Base-by-base conservation (phyloP, 352 stramenopile genomes). In the Phytophthora palmivora region DNA sequence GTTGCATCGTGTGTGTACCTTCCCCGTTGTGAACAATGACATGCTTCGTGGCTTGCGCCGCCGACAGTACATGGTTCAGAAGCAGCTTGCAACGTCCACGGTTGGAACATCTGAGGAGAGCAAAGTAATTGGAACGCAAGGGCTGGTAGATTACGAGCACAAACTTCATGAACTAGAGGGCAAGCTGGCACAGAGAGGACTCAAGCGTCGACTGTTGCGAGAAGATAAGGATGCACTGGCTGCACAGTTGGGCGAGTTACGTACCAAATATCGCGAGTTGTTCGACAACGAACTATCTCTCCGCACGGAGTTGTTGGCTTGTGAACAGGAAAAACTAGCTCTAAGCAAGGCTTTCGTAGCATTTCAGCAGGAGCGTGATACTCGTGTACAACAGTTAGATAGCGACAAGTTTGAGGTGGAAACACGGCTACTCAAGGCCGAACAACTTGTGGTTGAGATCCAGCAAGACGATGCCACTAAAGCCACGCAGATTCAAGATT, bases 271-370 rank as follows among this genome's bases (percentile, higher is more conserved):
- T 58, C 78, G 82, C 32, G 53, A 79, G 19, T 48, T 92, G 12
- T 88, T 92, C 19, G 74, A 88, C 52, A 81, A 76, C 34, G 80
- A 92, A 19, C 63, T 89, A 6, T 69, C 74, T 6, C 69, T 88
- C 28, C 77, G 80, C 4, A 83, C 74, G 28, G 79, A 92, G 38
- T 59, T 92, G 32, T 61, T 92, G 3, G 46, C 67, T 2, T 85
- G 75, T 43, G 83, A 92, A 38, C 75, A 89, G 36, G 81, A 92
- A 12, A 92, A 92, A 36, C 59, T 92, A n/a, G 66, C 58, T 6
- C 39, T 92, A 6, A 87, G 79, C 38, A 86, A 89, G 41, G 80
- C 81, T 3, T 85, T 92, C 28, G 72, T 92, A 11, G 72, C 86
- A 6, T 83, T 90, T 44, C 80, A 90, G 36, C 63, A 86, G 16